A percentile compares a stretch with the other conserved stretches of the same genome.
Evolutionary conservation across 2,329 filamentous ascomycete genomes (phyloP).

Genomic region (Pseudohalonectria lignicola): DNA sequence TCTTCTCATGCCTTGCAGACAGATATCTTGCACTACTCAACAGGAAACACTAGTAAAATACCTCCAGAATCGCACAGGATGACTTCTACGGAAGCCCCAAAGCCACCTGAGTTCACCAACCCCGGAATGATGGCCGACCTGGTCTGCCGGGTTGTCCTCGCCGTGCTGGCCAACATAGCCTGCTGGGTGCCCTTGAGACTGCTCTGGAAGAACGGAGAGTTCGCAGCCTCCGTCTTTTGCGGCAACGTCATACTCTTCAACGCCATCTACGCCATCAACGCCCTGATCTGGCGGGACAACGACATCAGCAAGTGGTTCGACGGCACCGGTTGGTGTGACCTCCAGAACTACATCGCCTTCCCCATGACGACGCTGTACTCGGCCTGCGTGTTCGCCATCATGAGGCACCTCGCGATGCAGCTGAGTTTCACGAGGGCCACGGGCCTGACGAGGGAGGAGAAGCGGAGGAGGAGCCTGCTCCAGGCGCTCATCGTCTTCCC

Average conservation of each 20-base stretch:
- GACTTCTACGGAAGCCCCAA: too few species aligned
- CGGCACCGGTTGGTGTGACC: slow-evolving; percentile 42
- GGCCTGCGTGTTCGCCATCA: slow-evolving; percentile 41
- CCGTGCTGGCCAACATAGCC: slow-evolving; percentile 29
- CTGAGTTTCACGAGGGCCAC: slow-evolving; percentile 32
- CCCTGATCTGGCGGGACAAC: slow-evolving; percentile 42
- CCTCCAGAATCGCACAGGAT: too few species aligned
- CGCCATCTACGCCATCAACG: slow-evolving; percentile 35
- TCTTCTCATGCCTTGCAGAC: too few species aligned
- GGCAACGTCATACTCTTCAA: slow-evolving; percentile 32
- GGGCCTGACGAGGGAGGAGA: slow-evolving; percentile 27
- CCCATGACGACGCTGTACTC: slow-evolving; percentile 31
- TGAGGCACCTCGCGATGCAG: slow-evolving; percentile 40
- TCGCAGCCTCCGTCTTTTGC: slow-evolving; percentile 40
- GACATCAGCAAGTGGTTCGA: slow-evolving; percentile 37
- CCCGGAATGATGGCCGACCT: slow-evolving; percentile 29
- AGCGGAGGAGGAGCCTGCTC: slow-evolving; percentile 25
- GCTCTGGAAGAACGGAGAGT: slow-evolving; percentile 40
- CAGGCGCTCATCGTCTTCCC: slow-evolving; percentile 46
- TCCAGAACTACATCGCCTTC: slow-evolving; percentile 27
- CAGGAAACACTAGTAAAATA: too few species aligned
- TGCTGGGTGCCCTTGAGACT: slow-evolving; percentile 40
- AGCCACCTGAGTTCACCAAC: neutral
- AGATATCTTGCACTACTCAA: too few species aligned
- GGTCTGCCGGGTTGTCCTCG: slow-evolving; percentile 34